Evolutionary conservation across 2,329 filamentous ascomycete species (phyloP).

Genomic region (Lecanoromycetidae sp.): DNA sequence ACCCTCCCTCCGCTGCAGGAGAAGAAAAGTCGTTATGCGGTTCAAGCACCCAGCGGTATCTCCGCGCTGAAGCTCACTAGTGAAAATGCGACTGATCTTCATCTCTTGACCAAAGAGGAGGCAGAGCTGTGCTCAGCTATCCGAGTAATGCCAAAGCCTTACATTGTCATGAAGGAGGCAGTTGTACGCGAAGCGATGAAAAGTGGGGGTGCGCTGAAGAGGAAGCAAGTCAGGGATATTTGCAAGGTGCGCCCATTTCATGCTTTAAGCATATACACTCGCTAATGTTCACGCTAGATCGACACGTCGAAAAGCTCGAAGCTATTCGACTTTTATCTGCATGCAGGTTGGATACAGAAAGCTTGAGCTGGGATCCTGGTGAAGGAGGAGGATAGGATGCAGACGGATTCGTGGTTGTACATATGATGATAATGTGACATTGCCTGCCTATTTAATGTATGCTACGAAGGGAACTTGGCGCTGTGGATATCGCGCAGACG

Average conservation of each 20-base stretch:
- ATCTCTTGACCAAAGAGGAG: conserved; percentile 76
- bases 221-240: conserved; percentile 83
- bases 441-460: no score
- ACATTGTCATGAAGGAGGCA: conserved; percentile 85
- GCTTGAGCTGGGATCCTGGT: conserved; percentile 1
- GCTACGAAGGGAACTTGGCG: no score
- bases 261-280: neutral
- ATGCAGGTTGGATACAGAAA: conserved; percentile 20
- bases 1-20: conserved; percentile 18
- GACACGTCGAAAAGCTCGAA: conserved; percentile 16
- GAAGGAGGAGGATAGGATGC: neutral
- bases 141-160: conserved; percentile 83
- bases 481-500: no score
- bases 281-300: conserved; percentile 11
- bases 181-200: conserved; percentile 85
- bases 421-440: neutral
- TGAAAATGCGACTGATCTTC: conserved; percentile 68
- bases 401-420: no score
- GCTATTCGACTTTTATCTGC: conserved; percentile 19
- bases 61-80: conserved; percentile 52
- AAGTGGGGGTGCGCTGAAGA: conserved; percentile 76
- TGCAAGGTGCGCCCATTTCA: conserved; percentile 40
- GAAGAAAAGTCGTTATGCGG: conserved; percentile 40
- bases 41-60: conserved; percentile 36
- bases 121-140: conserved; percentile 73